These are phyloP conservation scores for Irineochytrium annulatum DNA, from an alignment of 192 early-diverging fungal species.

Conservation along the genomic window DNA sequence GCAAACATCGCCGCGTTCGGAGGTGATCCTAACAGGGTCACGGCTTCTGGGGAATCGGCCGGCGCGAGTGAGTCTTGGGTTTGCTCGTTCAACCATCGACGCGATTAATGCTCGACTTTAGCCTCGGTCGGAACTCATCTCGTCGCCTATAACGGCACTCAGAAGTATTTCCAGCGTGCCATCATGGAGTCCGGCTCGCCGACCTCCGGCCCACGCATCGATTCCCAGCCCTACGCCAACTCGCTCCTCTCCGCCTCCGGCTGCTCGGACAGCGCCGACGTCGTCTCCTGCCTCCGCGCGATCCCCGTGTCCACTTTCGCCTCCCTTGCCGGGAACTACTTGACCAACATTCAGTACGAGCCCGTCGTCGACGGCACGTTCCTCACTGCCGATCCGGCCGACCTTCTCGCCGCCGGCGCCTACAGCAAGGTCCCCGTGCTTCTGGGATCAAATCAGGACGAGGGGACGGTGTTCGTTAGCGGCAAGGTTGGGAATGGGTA, in stretches of 20 bases:
- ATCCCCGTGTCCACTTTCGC: neutral
- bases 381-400: neutral
- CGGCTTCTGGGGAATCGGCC: conserved; percentile 57
- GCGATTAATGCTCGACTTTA: neutral
- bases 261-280: neutral
- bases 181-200: conserved; percentile 10
- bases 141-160: conserved; percentile 63
- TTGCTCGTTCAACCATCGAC: neutral
- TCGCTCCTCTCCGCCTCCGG: neutral
- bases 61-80: conserved; percentile 32
- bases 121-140: conserved; percentile 32
- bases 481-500: neutral
- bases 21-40: conserved; percentile 52
- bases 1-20: conserved; percentile 64
- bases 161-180: conserved; percentile 2
- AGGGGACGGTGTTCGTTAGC: conserved; percentile 3
- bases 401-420: neutral
- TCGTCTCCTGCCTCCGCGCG: neutral
- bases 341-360: neutral
- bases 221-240: neutral
- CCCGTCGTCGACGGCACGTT: neutral
- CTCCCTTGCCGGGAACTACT: neutral
- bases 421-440: conserved; percentile 2
- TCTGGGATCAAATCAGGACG: neutral
- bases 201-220: neutral